Base-by-base conservation (phyloP, 2,329 filamentous ascomycete species). In the Tolypocladium guangdongense region DNA sequence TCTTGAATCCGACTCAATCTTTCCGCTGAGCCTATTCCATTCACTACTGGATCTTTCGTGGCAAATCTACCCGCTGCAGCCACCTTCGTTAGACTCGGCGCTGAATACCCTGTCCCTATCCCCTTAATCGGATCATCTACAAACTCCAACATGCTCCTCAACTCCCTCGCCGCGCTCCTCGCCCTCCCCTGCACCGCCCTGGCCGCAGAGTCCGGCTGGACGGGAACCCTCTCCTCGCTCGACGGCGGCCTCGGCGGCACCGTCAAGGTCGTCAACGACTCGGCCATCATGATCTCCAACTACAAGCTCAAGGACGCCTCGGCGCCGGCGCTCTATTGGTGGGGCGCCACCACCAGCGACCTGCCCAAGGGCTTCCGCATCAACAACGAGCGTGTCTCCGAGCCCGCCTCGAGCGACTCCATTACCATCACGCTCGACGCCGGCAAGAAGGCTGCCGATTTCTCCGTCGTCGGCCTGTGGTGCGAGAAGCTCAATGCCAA, bases 261-360 rank as follows among this genome's bases (percentile, higher is more conserved):
- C 27, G 52, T 64, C 37, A 59, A 52, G 18, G 62, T 64, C 24
- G 49, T 54, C 43, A 52, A 62, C 55, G 52, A 60, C 24, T 58
- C 37, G 11, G 55, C 60, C n/a, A 51, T 64, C 49, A 49, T 46
- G 22, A 57, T 64, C 52, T 51, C 52, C 30, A 37, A 49, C 22
- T 64, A 63, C 55, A 60, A 54, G 18, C 61, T 64, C 54, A 54
- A 60, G 24, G 59, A 62, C 16, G 62, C 60, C 52, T 57, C 54
- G 24, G 62, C 62, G 7, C 62, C 62, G 4, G 62, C 60, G 5
- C 58, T 64, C 11, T 63, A 64, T 57, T 64, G 62, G 62, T 64
- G 62, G 62, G 62, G 62, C 12, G 49, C 57, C 7, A 59, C 56
- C 8, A 52, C 48, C 49, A 54, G 52, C 20, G 33, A 56, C 16